Evolutionary conservation across 352 stramenopile species (phyloP), one percentile per base, ranked within the genome.

Genomic region (Lagenidium giganteum): DNA sequence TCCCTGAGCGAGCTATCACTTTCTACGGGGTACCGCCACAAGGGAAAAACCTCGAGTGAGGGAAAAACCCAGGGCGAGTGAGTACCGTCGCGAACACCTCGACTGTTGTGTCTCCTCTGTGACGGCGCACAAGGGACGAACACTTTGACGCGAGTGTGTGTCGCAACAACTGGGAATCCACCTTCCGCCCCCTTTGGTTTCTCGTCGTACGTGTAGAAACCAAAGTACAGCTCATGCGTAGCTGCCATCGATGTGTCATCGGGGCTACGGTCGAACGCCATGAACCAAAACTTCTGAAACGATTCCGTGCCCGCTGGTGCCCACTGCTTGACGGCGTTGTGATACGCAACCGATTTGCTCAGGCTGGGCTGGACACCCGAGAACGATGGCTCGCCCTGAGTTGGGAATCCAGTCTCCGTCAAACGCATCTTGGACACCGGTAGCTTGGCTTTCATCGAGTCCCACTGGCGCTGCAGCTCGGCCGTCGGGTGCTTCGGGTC

Each of bases 361-460:
- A 83, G 51, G 21, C 51, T 70, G 13, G 70, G 67, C 2, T 42
- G 50, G 18, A 74, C 57, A 33, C 63, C 53, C 1, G 67, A 58
- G 3, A 67, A 59, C 7, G 67, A 65, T 20, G 70, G 38, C 8
- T 51, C 47, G 13, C 74, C 68, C 0, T 54, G 57, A 5, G 65
- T 76, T 7, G 74, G 61, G 53, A 73, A 86, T 11, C 73, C 73
- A 9, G 70, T 83, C 57, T 86, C 73, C 11, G 67, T 82, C 16
- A 75, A 42, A 9, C 68, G 54, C 43, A 83, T 63, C 51, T 75
- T 62, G 25, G 33, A 41, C 9, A 67, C 47, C 2, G 51, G 44
- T 23, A 64, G 76, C 34, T 67, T 72, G 30, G 51, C 28, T 8
- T 51, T 51, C 53, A 80, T 72, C 9, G 59, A 40, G 28, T 67